Evolutionary conservation across 2,329 filamentous ascomycete genomes (phyloP), one percentile per base, ranked within the genome.

Genomic region (Tympanopsis confertula): DNA sequence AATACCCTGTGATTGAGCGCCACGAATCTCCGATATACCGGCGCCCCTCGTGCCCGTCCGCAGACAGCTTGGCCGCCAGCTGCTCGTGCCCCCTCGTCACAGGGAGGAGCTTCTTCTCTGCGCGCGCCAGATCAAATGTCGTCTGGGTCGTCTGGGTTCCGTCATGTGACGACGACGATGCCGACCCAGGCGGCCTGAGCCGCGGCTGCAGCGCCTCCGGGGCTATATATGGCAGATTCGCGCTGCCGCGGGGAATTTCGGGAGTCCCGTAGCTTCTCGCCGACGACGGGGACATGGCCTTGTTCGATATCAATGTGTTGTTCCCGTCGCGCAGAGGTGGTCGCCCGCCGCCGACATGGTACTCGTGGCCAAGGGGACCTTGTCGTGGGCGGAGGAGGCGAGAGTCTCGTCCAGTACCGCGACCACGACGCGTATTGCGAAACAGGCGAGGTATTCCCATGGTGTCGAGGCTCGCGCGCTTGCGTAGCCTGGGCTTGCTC

Each of bases 11-110:
- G 86, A 48, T 91, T 88, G 14, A 94, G 62, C 10, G 75, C 70
- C 52, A 85, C 80, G 50, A 95, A 95, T 40, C 80, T 80, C 32
- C 88, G 76, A 55, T 94, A 94, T 41, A 94, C 71, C 1, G 86
- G 85, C 35, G 35, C 12, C 17, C 30, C 5, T 30, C 39, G 5
- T 47, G 38, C 4, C 50, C 49, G 3, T 56, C 46, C 44, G 47
- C 45, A 4, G 68, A 63, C 4, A 83, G 52, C 36, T 65, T 68
- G 2, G 69, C 63, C 1, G 79, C 75, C 7, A 84, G 55, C 2
- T 75, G 61, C 45, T 82, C 74, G 47, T 84, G 83, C 0, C 78
- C 78, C 2, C 68, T 68, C 26, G 22, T 26, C 7, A 26, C 7
- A 7, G 22, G 22, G 22, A 69, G 45, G 7, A 64, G 61, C 13